Percentiles rank a stretch among this genome's conserved stretches.
Evolutionary conservation across 192 early-diverging fungal genomes (phyloP).

Genomic region (Umbelopsis ramanniana): DNA sequence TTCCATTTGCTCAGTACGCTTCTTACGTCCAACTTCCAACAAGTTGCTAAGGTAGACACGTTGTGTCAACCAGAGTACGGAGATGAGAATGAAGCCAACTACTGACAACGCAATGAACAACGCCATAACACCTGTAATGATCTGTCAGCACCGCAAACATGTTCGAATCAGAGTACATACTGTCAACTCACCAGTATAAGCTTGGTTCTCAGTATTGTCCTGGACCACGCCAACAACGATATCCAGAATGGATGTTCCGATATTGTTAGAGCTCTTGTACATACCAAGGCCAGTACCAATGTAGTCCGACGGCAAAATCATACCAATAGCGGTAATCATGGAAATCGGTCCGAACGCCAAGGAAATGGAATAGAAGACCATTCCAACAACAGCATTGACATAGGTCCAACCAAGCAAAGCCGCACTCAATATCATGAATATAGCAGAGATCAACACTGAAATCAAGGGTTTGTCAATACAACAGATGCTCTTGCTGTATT

Average conservation of each 20-base stretch:
- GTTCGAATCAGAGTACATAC: no score
- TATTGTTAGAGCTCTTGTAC: constrained; percentile 67
- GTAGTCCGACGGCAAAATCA: constrained; percentile 58
- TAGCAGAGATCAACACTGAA: constrained; percentile 35
- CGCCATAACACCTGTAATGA: constrained; percentile 29
- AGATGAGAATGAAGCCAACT: constrained; percentile 33
- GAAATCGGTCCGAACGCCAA: constrained; percentile 63
- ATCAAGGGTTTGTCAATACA: not conserved
- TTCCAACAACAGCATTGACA: constrained; percentile 55
- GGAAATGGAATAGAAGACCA: constrained; percentile 60
- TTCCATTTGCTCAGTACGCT: constrained; percentile 31
- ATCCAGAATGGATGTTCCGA: constrained; percentile 62
- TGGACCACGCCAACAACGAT: constrained; percentile 65
- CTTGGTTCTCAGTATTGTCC: constrained; percentile 43
- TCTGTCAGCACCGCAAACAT: not conserved
- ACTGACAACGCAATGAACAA: constrained; percentile 27
- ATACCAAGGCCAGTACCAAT: constrained; percentile 65
- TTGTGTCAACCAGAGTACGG: constrained; percentile 25
- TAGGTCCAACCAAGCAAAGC: constrained; percentile 61
- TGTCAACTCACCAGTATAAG: constrained; percentile 26
- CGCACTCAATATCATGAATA: constrained; percentile 35
- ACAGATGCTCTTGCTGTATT: not conserved
- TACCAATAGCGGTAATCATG: constrained; percentile 63
- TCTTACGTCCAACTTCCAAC: constrained; percentile 23
- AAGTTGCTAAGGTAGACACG: constrained; percentile 20